A percentile compares a stretch with the other conserved stretches of the same genome.
These are phyloP conservation scores for Plicaturopsis crispa DNA, from an alignment of 768 basidiomycete species.

Conservation along the genomic window DNA sequence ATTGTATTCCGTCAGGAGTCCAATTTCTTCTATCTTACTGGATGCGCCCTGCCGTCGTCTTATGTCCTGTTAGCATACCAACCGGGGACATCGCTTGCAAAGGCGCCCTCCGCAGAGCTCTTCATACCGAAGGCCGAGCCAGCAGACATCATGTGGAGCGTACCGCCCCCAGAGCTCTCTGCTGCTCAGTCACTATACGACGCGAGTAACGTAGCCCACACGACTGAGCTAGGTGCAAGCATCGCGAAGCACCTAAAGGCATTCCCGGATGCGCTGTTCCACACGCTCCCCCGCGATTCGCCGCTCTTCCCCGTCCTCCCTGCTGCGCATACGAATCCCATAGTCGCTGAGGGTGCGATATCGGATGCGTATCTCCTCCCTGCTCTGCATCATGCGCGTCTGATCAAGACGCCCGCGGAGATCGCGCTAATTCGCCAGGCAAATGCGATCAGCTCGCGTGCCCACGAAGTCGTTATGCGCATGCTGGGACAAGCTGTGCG, in stretches of 20 bases:
- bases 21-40: conserved; percentile 86
- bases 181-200: conserved; percentile 46
- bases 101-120: conserved; percentile 43
- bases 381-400: conserved; percentile 74
- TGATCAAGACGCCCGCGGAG: conserved; percentile 73
- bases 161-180: conserved; percentile 66
- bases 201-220: conserved; percentile 51
- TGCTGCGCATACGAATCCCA: conserved; percentile 29
- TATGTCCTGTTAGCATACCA: conserved; percentile 57
- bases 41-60: conserved; percentile 68
- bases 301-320: conserved; percentile 47
- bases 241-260: conserved; percentile 41
- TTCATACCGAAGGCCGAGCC: conserved; percentile 75
- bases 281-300: conserved; percentile 50
- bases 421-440: conserved; percentile 71
- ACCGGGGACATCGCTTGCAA: conserved; percentile 35
- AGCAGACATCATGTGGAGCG: conserved; percentile 82
- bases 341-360: conserved; percentile 27
- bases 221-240: conserved; percentile 33
- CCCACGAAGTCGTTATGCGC: conserved; percentile 90
- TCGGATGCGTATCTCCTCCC: conserved; percentile 61
- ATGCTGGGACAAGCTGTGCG: conserved; percentile 73
- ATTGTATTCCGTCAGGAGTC: conserved; percentile 68
- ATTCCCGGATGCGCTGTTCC: conserved; percentile 50
- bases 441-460: conserved; percentile 79